A percentile compares a stretch with the other conserved stretches of the same genome.
phyloP scores from a whole-genome alignment of 148 eudicot species.

The Cornus florida region DNA sequence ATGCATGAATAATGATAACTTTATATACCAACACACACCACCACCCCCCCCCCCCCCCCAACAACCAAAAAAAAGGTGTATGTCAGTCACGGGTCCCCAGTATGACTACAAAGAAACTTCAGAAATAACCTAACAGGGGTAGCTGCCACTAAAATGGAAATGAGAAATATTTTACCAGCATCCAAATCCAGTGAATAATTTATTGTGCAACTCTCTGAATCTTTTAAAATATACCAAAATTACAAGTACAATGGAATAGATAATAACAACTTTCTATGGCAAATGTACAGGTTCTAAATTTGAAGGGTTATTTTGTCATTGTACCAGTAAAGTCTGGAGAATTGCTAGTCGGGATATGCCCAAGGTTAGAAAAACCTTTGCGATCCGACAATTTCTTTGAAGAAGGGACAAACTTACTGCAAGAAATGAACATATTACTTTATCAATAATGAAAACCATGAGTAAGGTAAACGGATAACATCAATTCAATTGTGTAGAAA shows the following conservation, averaged over 20 bases:
- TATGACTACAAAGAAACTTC: neutral
- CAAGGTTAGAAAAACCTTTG: constrained; percentile 75
- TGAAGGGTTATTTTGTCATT: neutral
- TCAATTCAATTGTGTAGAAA: constrained; percentile 4
- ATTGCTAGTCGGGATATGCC: constrained; percentile 48
- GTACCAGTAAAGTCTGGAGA: constrained; percentile 79
- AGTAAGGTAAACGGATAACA: constrained; percentile 2
- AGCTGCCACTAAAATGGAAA: neutral
- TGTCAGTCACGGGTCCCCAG: neutral
- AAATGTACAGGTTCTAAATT: neutral
- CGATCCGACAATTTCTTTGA: constrained; percentile 76
- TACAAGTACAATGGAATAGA: neutral
- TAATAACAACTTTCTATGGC: neutral
- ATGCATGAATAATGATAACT: neutral
- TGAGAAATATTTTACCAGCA: constrained; percentile 3
- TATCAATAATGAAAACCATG: constrained; percentile 3
- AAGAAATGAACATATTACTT: constrained; percentile 16
- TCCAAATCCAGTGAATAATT: constrained; percentile 1
- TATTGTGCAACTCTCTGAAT: neutral
- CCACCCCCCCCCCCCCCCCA: too few species aligned
- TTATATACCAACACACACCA: too few species aligned
- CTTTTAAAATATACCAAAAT: neutral
- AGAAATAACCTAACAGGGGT: too few species aligned
- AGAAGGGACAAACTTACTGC: constrained; percentile 89
- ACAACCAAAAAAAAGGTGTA: neutral